Conservation (phyloP, 2,329 filamentous ascomycete genomes). For the Myotisia sp. region DNA sequence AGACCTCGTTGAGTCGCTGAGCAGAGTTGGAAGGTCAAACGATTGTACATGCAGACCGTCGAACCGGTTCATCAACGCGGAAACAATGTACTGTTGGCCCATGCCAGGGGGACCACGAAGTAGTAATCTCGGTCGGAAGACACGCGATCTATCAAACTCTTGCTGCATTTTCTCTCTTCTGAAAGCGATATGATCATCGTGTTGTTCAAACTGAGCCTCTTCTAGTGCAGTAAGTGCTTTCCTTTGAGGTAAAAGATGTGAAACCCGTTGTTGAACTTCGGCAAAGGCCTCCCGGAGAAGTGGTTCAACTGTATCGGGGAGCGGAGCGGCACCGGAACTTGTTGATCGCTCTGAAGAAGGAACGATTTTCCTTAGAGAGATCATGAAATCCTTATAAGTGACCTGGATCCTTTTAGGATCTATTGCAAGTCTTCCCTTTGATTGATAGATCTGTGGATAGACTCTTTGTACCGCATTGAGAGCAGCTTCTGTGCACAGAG, state of each 20-base stretch:
- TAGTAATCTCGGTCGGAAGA: slow-evolving; percentile 78
- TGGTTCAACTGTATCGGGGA: slow-evolving; percentile 68
- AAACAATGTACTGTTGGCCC: slow-evolving; percentile 82
- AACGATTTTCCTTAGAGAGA: slow-evolving; percentile 89
- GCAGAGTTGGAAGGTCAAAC: slow-evolving; percentile 76
- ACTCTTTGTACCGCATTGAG: slow-evolving; percentile 90
- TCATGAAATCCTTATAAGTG: slow-evolving; percentile 89
- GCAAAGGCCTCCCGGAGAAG: slow-evolving; percentile 59
- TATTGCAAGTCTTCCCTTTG: slow-evolving; percentile 77
- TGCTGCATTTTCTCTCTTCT: slow-evolving; percentile 61
- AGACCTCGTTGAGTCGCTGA: slow-evolving; percentile 66
- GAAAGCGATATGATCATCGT: slow-evolving; percentile 71
- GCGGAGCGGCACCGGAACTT: slow-evolving; percentile 65
- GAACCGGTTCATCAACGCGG: slow-evolving; percentile 74
- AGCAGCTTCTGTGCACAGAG: slow-evolving; percentile 88
- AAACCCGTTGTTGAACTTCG: slow-evolving; percentile 53
- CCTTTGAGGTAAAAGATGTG: slow-evolving; percentile 65
- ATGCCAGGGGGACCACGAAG: slow-evolving; percentile 73
- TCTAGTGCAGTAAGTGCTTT: slow-evolving; percentile 81
- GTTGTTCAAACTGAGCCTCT: slow-evolving; percentile 82
- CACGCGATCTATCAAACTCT: slow-evolving; percentile 72
- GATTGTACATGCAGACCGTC: slow-evolving; percentile 90
- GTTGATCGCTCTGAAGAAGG: slow-evolving; percentile 87
- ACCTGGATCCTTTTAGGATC: slow-evolving; percentile 73
- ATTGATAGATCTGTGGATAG: slow-evolving; percentile 90